Evolutionary conservation across 2,329 filamentous ascomycete genomes (phyloP), one percentile per base, ranked within the genome.

Genomic region (Ophiostoma fasciatum): DNA sequence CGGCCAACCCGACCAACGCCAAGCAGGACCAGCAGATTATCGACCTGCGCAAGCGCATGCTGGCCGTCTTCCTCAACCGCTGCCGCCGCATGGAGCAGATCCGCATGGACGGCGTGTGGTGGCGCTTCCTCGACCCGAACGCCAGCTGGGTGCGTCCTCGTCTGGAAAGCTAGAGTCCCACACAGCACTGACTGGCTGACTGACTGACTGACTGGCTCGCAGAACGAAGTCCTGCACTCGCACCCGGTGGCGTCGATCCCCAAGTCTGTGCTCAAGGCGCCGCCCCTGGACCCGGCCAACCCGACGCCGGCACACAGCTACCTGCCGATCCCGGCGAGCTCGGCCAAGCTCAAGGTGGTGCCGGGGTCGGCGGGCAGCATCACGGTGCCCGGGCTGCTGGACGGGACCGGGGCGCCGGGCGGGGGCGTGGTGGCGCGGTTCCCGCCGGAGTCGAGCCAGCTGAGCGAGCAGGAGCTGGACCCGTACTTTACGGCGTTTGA

Each of bases 1-100:
- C 90, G 13, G 87, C 92, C 20, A 96, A 94, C 49, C 90, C 92
- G 2, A 98, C 90, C 26, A 94, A 88, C 50, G 92, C 92, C 14
- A 98, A 94, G 56, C 88, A 98, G 57, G 92, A 98, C 54, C 79
- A 85, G 39, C 82, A 88, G 42, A 98, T 96, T 31, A 98, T 98
- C 45, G 90, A 98, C 52, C 63, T 96, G 45, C 74, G 90, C 41
- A 96, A 96, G 63, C 82, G 90, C 49, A 98, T 98, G 90, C 58
- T 98, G 36, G 81, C 82, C 5, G 90, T 96, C 1, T 98, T 98
- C 49, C 57, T 98, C 33, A 98, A 98, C 51, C 71, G 90, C 33
- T 98, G 90, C 58, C 74, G 87, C 45, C 74, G 76, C 43, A 96
- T 96, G 88, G 82, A 88, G 49, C 78, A 88, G 39, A 78, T 98